Conservation (phyloP, 768 basidiomycete genomes). For the Rickenella mellea region DNA sequence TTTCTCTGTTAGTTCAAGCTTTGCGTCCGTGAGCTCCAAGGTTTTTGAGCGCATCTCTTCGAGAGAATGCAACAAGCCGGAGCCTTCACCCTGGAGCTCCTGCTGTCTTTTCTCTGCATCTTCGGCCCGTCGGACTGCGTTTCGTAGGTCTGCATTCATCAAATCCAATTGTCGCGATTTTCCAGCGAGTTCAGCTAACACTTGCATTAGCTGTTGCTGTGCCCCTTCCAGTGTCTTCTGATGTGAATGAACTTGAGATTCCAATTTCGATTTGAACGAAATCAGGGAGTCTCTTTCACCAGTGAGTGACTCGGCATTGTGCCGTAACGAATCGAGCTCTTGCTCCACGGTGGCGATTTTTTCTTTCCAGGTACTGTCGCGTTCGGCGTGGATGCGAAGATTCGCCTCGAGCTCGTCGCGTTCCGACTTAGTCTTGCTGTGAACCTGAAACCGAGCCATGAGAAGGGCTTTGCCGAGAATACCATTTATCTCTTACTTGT, state of each 20-base stretch:
- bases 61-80: constrained; percentile 67
- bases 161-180: constrained; percentile 49
- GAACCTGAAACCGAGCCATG: constrained; percentile 49
- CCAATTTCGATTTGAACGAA: constrained; percentile 40
- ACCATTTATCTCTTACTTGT: constrained; percentile 38
- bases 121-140: constrained; percentile 57
- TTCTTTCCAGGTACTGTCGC: constrained; percentile 34
- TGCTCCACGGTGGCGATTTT: constrained; percentile 28
- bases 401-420: constrained; percentile 45
- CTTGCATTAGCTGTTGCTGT: constrained; percentile 49
- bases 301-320: too few species aligned
- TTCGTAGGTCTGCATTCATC: constrained; percentile 55
- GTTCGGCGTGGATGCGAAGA: constrained; percentile 33
- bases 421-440: constrained; percentile 29
- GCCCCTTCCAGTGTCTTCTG: constrained; percentile 40
- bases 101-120: constrained; percentile 65
- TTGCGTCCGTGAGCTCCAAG: constrained; percentile 66
- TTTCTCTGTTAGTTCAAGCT: constrained; percentile 59
- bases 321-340: constrained; percentile 34
- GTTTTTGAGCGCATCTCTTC: constrained; percentile 84
- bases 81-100: constrained; percentile 70
- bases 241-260: constrained; percentile 35
- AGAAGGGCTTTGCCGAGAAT: not conserved
- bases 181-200: constrained; percentile 42
- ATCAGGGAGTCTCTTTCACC: constrained; percentile 37